phyloP scores from a whole-genome alignment of 2,329 filamentous ascomycete species.

The Tolypocladium inflatum region DNA sequence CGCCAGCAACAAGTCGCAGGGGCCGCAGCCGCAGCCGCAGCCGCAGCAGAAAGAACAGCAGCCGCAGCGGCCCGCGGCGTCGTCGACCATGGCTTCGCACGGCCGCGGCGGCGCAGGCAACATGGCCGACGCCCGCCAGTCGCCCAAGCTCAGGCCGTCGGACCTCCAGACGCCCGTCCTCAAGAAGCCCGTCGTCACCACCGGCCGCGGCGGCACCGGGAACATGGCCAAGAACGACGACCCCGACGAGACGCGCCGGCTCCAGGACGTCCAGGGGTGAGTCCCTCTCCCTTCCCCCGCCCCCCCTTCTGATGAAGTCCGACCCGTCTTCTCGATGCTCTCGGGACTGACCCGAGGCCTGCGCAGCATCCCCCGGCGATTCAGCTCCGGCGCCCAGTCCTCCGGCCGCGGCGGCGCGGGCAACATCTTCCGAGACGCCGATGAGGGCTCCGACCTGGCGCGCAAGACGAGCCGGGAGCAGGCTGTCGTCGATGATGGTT shows the following conservation, averaged over 20 bases:
- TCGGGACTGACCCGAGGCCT: background rate
- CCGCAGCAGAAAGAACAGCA: background rate
- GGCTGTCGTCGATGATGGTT: constrained; percentile 20
- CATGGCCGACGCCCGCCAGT: constrained; percentile 47
- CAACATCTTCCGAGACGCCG: constrained; percentile 50
- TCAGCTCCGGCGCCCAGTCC: constrained; percentile 51
- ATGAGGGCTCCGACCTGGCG: constrained; percentile 25
- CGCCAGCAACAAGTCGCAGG: background rate
- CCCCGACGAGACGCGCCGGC: constrained; percentile 61
- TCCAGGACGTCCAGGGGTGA: constrained; percentile 73
- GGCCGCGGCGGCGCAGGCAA: constrained; percentile 75
- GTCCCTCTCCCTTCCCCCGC: constrained; percentile 17
- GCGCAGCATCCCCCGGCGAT: constrained; percentile 41
- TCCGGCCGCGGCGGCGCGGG: constrained; percentile 68
- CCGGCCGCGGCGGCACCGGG: constrained; percentile 77
- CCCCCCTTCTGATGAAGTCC: background rate
- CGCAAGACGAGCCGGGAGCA: constrained; percentile 19
- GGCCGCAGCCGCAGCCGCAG: background rate
- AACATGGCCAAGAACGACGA: constrained; percentile 77
- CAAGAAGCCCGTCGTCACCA: constrained; percentile 77
- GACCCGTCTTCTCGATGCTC: constrained; percentile 1
- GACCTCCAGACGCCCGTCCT: constrained; percentile 76
- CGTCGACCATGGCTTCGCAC: constrained; percentile 40
- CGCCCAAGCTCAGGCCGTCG: constrained; percentile 42
- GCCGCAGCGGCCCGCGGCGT: constrained; percentile 15